Percentiles rank a stretch among this genome's conserved stretches.
phyloP scores from a whole-genome alignment of 495 filamentous ascomycete species.

The Alectoria sarmentosa region DNA sequence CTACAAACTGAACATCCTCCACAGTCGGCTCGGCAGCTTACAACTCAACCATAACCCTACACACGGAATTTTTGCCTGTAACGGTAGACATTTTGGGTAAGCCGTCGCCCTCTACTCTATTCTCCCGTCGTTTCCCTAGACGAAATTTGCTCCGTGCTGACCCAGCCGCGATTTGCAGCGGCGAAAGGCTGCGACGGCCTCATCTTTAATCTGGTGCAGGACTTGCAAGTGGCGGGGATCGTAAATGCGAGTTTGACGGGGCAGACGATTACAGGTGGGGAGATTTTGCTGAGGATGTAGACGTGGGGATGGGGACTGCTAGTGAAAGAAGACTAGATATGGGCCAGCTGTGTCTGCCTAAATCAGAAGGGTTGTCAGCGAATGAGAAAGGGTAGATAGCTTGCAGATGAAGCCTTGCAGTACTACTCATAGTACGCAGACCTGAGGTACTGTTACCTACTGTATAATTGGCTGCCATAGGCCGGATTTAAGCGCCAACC shows the following conservation, averaged over 20 bases:
- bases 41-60: conserved; percentile 44
- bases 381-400: too few species aligned
- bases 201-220: conserved; percentile 48
- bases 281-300: conserved; percentile 18
- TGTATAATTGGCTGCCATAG: conserved; percentile 9
- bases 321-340: too few species aligned
- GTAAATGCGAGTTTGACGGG: conserved; percentile 41
- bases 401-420: neutral
- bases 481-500: conserved; percentile 5
- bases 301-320: neutral
- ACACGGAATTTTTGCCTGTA: conserved; percentile 52
- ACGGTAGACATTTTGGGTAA: conserved; percentile 47
- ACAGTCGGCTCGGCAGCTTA: conserved; percentile 45
- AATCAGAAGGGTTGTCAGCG: too few species aligned
- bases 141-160: neutral
- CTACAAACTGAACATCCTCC: neutral
- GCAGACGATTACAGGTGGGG: conserved; percentile 26
- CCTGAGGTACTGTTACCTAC: too few species aligned
- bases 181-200: conserved; percentile 57
- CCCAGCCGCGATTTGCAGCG: conserved; percentile 13
- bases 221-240: conserved; percentile 44
- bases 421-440: too few species aligned
- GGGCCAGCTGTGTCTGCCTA: too few species aligned
- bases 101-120: neutral
- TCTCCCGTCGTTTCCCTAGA: neutral